Evolutionary conservation across 2,329 filamentous ascomycete genomes (phyloP), one percentile per base, ranked within the genome.

Genomic region (Leptodontidium sp.): DNA sequence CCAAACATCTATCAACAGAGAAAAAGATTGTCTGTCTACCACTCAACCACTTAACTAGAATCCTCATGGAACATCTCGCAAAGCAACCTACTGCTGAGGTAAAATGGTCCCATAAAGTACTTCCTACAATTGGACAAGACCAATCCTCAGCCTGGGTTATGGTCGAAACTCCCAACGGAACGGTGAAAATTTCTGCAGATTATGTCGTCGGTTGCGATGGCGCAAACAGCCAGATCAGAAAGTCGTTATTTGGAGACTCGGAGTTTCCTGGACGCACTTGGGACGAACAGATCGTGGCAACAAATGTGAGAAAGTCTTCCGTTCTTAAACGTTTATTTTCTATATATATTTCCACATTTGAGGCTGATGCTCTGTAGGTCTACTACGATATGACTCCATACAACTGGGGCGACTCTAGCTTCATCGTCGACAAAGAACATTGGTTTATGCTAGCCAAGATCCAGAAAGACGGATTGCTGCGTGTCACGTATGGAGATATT

Each of bases 201-300:
- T 88, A 88, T 74, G 73, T 89, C 0, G 77, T 88, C 8, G 87
- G 87, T 0, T 88, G 86, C 67, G 87, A 89, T 74, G 87, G 86
- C 0, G 85, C 84, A 0, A 83, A 81, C 32, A 85, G 84, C 66
- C 75, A 74, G 40, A 81, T 88, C 5, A 77, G 86, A 32, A 82
- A 80, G 66, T 80, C 80, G 0, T 72, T 88, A 4, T 88, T 88
- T 73, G 85, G 85, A 1, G 77, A 82, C 21, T 6, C 2, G 53
- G 45, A 50, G 7, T 67, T 67, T 15, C 65, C 58, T 1, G 58
- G 65, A 21, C 15, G 24, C 12, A 64, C 52, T 3, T 55, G 52
- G 52, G 52, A 55, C 26, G 52, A 26, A 15, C 52, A 29, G 52
- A 24, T 55, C 52, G 24, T 55, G n/a, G 29, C 52, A 12, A 55